Percentiles rank a stretch among this genome's conserved stretches.
phyloP scores from a whole-genome alignment of 305 asterid genomes.

The Andrographis paniculata region DNA sequence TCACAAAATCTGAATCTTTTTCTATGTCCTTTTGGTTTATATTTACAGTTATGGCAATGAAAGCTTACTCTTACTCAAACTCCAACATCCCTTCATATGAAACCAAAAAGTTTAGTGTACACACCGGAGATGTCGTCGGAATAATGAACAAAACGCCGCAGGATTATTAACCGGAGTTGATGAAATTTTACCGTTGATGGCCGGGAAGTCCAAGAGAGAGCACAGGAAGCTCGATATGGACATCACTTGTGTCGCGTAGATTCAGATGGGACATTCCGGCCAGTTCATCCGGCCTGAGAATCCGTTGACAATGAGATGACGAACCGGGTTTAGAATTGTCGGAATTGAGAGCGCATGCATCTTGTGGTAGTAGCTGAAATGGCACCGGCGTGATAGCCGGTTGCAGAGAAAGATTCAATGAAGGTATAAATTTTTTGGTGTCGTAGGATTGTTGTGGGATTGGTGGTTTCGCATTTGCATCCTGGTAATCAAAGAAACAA shows the following conservation, averaged over 20 bases:
- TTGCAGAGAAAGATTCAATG: slow-evolving; percentile 59
- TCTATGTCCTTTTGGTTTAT: too few relatives aligned
- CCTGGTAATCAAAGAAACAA: slow-evolving; percentile 25
- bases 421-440: too few relatives aligned
- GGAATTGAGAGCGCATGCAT: slow-evolving; percentile 23
- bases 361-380: slow-evolving; percentile 51
- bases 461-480: slow-evolving; percentile 21
- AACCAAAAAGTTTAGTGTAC: too few relatives aligned
- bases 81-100: too few relatives aligned
- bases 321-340: slow-evolving; percentile 22
- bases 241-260: slow-evolving; percentile 30
- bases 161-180: too few relatives aligned
- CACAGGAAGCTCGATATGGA: slow-evolving; percentile 27
- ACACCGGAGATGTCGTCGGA: too few relatives aligned
- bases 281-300: slow-evolving; percentile 36
- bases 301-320: slow-evolving; percentile 34
- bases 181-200: too few relatives aligned
- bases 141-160: too few relatives aligned
- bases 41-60: too few relatives aligned
- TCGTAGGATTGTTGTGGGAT: too few relatives aligned
- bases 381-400: slow-evolving; percentile 45
- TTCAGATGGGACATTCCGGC: slow-evolving; percentile 57
- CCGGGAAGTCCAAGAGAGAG: slow-evolving; percentile 38
- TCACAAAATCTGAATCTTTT: too few relatives aligned
- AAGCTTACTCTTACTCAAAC: too few relatives aligned